Percentiles rank a stretch among this genome's conserved stretches.
These are phyloP conservation scores for Beauveria asiatica DNA, from an alignment of 2,329 filamentous ascomycete species.

Conservation along the genomic window DNA sequence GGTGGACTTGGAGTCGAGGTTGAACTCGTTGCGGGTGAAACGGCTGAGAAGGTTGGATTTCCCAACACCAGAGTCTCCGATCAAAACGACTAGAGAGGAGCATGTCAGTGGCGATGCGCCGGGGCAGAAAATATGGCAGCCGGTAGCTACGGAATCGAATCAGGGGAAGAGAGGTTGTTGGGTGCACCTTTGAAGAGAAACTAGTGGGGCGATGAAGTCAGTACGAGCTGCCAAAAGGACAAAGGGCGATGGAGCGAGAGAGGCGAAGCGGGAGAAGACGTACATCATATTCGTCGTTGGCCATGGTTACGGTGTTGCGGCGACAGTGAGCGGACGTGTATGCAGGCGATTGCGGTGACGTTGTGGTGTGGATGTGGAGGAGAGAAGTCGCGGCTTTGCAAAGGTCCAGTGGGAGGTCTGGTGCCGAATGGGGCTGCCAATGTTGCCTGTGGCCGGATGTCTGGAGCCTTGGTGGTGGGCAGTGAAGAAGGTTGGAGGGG, in stretches of 20 bases:
- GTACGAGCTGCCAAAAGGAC: slow-evolving; percentile 14
- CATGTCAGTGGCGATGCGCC: slow-evolving; percentile 23
- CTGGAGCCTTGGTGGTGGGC: neutral
- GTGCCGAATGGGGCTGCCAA: slow-evolving; percentile 4
- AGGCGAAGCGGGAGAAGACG: slow-evolving; percentile 31
- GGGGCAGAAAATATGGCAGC: slow-evolving; percentile 10
- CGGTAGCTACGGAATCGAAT: slow-evolving; percentile 3
- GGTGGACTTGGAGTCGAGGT: slow-evolving; percentile 98
- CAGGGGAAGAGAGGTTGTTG: neutral
- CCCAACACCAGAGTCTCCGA: slow-evolving; percentile 98
- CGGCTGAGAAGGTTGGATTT: slow-evolving; percentile 99
- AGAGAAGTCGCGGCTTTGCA: slow-evolving; percentile 10
- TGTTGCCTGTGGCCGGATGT: neutral
- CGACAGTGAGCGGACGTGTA: neutral
- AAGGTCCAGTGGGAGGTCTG: slow-evolving; percentile 1
- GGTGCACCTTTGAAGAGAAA: slow-evolving; percentile 95
- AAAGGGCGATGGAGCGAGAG: slow-evolving; percentile 11
- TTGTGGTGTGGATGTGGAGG: slow-evolving; percentile 11
- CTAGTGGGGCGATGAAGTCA: slow-evolving; percentile 41
- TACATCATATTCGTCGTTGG: slow-evolving; percentile 99
- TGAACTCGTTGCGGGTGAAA: slow-evolving; percentile 99
- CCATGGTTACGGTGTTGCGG: slow-evolving; percentile 56
- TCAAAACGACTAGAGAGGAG: slow-evolving; percentile 70
- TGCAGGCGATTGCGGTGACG: slow-evolving; percentile 6
- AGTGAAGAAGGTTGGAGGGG: slow-evolving; percentile 1